Conservation (phyloP, 2,329 filamentous ascomycete genomes). For the Sclerotinia glacialis region DNA sequence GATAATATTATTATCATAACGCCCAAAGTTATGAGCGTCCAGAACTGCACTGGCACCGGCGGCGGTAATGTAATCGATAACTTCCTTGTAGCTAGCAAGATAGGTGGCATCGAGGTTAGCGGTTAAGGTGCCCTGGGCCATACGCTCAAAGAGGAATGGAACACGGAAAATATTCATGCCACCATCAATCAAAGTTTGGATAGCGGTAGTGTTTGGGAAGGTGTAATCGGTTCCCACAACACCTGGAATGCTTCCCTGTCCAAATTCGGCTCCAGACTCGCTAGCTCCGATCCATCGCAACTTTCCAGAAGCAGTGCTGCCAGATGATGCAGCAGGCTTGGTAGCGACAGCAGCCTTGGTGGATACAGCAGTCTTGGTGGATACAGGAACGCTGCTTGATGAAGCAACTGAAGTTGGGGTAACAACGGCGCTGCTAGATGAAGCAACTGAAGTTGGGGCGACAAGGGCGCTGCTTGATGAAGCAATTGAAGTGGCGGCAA, state of each 20-base stretch:
- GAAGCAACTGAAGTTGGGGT: neutral
- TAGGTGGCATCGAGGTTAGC: slow-evolving; percentile 46
- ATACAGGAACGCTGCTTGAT: neutral
- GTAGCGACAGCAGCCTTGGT: neutral
- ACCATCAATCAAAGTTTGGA: slow-evolving; percentile 22
- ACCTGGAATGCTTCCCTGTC: slow-evolving; percentile 54
- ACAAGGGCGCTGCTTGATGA: slow-evolving; percentile 1
- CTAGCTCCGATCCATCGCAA: slow-evolving; percentile 32
- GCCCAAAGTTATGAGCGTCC: slow-evolving; percentile 51
- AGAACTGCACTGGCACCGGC: slow-evolving; percentile 49
- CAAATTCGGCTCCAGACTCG: slow-evolving; percentile 62
- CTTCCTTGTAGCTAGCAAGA: slow-evolving; percentile 44
- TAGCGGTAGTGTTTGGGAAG: slow-evolving; percentile 50
- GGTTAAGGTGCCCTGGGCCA: slow-evolving; percentile 49
- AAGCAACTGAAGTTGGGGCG: neutral
- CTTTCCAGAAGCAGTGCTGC: slow-evolving; percentile 19
- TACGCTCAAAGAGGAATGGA: slow-evolving; percentile 54
- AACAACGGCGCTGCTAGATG: neutral
- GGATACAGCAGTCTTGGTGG: neutral
- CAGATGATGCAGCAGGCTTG: neutral
- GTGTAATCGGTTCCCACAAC: slow-evolving; percentile 56
- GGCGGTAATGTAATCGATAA: slow-evolving; percentile 48
- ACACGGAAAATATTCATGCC: slow-evolving; percentile 23
- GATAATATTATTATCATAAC: slow-evolving; percentile 47
- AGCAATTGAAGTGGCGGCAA: slow-evolving; percentile 11